A percentile compares a stretch with the other conserved stretches of the same genome.
phyloP scores from a whole-genome alignment of 1,284 basidiomycete species.

The Moesziomyces antarcticus region DNA sequence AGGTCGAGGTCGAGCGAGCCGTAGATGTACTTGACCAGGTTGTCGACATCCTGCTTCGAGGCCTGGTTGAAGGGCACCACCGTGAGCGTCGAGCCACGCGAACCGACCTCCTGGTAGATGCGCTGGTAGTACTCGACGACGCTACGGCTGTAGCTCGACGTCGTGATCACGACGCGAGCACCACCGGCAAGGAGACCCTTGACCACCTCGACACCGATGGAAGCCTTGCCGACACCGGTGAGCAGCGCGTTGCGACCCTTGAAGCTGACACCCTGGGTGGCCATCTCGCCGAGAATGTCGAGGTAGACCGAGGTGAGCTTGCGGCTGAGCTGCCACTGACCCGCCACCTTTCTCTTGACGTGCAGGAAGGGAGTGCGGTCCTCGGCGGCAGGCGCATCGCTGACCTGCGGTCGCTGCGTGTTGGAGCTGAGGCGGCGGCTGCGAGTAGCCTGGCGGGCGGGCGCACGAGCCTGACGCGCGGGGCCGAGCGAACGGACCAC shows the following conservation, averaged over 20 bases:
- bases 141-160: slow-evolving; percentile 72
- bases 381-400: slow-evolving; percentile 38
- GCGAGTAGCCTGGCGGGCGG: slow-evolving; percentile 68
- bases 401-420: slow-evolving; percentile 55
- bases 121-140: slow-evolving; percentile 98
- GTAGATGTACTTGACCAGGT: slow-evolving; percentile 96
- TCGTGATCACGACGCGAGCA: slow-evolving; percentile 95
- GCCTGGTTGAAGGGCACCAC: slow-evolving; percentile 99
- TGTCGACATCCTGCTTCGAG: slow-evolving; percentile 94
- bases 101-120: slow-evolving; percentile 95
- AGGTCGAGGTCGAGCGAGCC: slow-evolving; percentile 91
- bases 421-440: slow-evolving; percentile 70
- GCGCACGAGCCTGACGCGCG: slow-evolving; percentile 73
- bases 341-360: slow-evolving; percentile 96
- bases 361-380: slow-evolving; percentile 94
- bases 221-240: slow-evolving; percentile 96
- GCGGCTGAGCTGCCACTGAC: slow-evolving; percentile 93
- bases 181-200: slow-evolving; percentile 96
- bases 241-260: slow-evolving; percentile 98
- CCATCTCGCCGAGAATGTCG: slow-evolving; percentile 95
- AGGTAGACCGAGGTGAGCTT: slow-evolving; percentile 86
- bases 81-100: slow-evolving; percentile 91
- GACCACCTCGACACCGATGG: slow-evolving; percentile 95
- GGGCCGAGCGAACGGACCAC: slow-evolving; percentile 79
- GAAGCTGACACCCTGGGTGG: slow-evolving; percentile 96